A percentile compares a stretch with the other conserved stretches of the same genome.
These are phyloP conservation scores for Claviceps africana DNA, from an alignment of 2,329 filamentous ascomycete species.

Conservation along the genomic window DNA sequence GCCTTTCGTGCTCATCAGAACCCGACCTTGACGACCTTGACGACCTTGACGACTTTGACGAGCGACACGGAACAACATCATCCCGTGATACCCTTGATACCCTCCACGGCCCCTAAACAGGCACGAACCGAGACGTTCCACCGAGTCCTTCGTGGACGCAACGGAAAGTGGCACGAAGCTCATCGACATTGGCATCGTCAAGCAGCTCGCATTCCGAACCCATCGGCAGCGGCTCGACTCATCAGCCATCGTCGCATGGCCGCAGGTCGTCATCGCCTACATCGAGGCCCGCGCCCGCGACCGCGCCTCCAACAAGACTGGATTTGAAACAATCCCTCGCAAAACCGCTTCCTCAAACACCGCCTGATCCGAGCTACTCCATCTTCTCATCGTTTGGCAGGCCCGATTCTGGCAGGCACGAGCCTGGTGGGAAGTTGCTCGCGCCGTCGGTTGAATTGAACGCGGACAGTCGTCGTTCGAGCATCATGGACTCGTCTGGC, in stretches of 20 bases:
- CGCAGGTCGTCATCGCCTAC: conserved; percentile 8
- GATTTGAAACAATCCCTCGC: conserved; percentile 43
- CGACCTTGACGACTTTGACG: conserved; percentile 21
- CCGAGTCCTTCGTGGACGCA: conserved; percentile 29
- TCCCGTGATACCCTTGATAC: conserved; percentile 25
- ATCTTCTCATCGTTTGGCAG: conserved; percentile 16
- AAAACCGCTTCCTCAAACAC: conserved; percentile 42
- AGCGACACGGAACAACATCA: conserved; percentile 15
- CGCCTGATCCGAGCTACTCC: conserved; percentile 17
- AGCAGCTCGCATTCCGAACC: conserved; percentile 1
- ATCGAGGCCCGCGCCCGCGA: conserved; percentile 29
- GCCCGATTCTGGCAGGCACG: conserved; percentile 14
- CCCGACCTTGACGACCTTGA: conserved; percentile 26
- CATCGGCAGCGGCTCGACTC: not conserved
- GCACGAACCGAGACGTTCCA: conserved; percentile 37
- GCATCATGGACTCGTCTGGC: conserved; percentile 34
- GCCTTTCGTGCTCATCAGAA: conserved; percentile 27
- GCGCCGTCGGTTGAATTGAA: conserved; percentile 8
- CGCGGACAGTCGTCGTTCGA: conserved; percentile 28
- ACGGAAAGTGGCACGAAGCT: conserved; percentile 25
- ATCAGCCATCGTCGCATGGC: conserved; percentile 6
- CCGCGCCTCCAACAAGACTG: conserved; percentile 28
- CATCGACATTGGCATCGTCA: conserved; percentile 23
- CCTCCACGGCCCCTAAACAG: conserved; percentile 32
- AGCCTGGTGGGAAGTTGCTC: conserved; percentile 2